Percentiles rank a stretch among this genome's conserved stretches.
Evolutionary conservation across 176 grass and related monocot genomes (phyloP).

Genomic region (Puccinellia tenuiflora): DNA sequence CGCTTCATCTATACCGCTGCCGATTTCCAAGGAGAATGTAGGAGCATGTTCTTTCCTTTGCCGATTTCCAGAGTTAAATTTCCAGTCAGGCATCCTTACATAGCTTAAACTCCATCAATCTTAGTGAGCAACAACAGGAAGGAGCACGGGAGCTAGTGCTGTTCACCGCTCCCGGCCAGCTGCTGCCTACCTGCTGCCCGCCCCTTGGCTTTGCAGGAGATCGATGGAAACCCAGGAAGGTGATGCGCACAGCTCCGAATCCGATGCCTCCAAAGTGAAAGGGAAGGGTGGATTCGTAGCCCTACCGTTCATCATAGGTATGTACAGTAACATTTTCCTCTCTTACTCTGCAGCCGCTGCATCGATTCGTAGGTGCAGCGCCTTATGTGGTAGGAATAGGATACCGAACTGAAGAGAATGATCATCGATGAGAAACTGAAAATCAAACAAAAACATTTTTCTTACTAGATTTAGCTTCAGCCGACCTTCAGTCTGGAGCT

Average conservation of each 20-base stretch:
- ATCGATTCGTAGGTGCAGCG: neutral
- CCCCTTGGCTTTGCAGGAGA: neutral
- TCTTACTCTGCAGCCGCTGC: neutral
- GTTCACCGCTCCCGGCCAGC: neutral
- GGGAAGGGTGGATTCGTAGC: conserved; percentile 12
- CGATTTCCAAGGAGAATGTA: neutral
- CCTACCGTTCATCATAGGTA: conserved; percentile 27
- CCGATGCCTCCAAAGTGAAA: neutral
- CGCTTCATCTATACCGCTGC: neutral
- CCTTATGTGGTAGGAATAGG: neutral
- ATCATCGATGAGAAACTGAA: neutral
- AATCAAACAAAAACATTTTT: no score
- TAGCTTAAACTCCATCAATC: neutral
- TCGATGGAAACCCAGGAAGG: conserved; percentile 1
- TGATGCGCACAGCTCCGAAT: neutral
- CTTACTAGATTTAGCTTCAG: neutral
- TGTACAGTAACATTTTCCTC: neutral
- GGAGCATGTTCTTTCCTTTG: neutral
- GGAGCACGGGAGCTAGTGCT: neutral
- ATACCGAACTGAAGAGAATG: neutral
- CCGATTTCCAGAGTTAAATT: neutral
- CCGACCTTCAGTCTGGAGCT: neutral
- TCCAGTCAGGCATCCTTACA: neutral
- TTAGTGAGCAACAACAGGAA: neutral
- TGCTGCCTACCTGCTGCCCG: neutral